Evolutionary conservation across 768 basidiomycete genomes (phyloP), one percentile per base, ranked within the genome.

Genomic region (Leccinum variicolor): DNA sequence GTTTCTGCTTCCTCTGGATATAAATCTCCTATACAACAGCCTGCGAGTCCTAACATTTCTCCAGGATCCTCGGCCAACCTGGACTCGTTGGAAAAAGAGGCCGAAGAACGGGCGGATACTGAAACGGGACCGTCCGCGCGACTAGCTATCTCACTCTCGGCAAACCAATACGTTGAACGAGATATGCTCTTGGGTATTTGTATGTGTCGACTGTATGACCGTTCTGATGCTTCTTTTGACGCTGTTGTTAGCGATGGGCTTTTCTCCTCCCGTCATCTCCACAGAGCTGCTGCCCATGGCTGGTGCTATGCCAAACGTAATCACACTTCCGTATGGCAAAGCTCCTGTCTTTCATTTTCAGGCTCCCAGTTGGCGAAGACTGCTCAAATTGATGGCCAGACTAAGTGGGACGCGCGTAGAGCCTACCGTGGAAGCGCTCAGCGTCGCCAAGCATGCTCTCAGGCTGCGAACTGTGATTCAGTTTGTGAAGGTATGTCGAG

Each of bases 401-500:
- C 70, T 91, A 56, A 85, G 86, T 55, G 83, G 79, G 29, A 86
- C 87, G 6, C 82, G 82, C 51, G 75, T 93, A 47, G 86, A 92
- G 62, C 83, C 90, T 1, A 84, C 86, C 0, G 66, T 89, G 36
- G 87, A 89, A 63, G 85, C 87, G 1, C 72, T 88, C 61, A 81
- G 84, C 1, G 71, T 79, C 0, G 75, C 79, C 29, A 86, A 85
- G 64, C 75, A 74, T 17, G 81, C 81, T 6, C 75, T 86, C 52
- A 80, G 79, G 58, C 73, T 93, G 47, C 85, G 91, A 43, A 85
- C 85, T 0, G 87, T 92, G 0, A 73, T 93, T 55, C 90, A 92
- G 64, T 90, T 92, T 64, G 78, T 90, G 51, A 89, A 85, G 77
- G 90, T 89, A 63, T 53, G 80, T 64, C 34, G 9, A 52, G 46